Evolutionary conservation across 805 yeast species (phyloP), one percentile per base, ranked within the genome.

Genomic region (Nakazawaea laoshanensis): DNA sequence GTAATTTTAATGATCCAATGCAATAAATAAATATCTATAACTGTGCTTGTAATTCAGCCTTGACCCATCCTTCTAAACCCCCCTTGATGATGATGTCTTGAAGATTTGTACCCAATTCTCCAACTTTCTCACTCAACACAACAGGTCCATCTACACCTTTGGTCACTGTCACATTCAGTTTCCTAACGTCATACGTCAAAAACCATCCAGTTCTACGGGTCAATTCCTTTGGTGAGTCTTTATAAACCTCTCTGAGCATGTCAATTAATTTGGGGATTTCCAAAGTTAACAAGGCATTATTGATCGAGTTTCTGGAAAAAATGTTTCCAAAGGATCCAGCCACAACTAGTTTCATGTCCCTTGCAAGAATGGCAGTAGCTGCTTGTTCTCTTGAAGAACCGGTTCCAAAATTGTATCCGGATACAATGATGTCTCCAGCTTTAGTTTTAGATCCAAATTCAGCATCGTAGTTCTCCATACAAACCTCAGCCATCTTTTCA

Each of bases 381-480:
- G 99, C 99, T 63, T 92, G 99, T 57, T 92, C 99, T 62, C 99
- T 77, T 17, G 96, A 86, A 7, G 96, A 88, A 29, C 99, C 98
- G 8, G 98, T 92, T 47, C 99, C 99, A 54, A 92, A 92, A 56
- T 92, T 92, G 67, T 64, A 92, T 12, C 99, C 99, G 36, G 88
- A 75, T 29, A 92, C 74, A 36, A 92, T 73, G 46, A 92, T 87
- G 57, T 92, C 99, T 30, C 89, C 86, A 4, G 95, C 72, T 41
- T 75, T 65, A 19, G 94, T 83, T 65, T 86, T 88, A 19, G 59
- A 42, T 37, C 82, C 78, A 57, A 92, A 92, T 44, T 88, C 95
- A 10, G 84, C 54, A 57, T 92, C 99, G 59, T 92, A 92, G 64
- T 92, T 92, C 61, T 92, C 98, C 99, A 92, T 92, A 65, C 98